Evolutionary conservation across 805 yeast species (phyloP).

Genomic region (Metschnikowia cubensis): DNA sequence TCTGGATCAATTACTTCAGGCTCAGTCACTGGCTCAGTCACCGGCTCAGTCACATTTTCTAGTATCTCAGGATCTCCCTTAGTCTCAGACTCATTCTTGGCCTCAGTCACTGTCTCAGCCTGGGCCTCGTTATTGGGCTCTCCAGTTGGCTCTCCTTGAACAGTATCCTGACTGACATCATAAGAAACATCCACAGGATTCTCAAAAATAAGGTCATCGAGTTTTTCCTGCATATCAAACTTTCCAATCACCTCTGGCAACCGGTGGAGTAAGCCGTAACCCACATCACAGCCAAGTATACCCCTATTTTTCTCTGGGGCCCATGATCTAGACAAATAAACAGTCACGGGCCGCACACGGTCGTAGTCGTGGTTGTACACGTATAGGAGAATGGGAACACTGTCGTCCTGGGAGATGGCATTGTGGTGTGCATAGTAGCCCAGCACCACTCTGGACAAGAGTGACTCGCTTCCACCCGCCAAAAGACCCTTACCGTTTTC

Average conservation of each 20-base stretch:
- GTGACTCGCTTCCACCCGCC: slow-evolving; percentile 82
- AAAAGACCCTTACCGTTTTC: slow-evolving; percentile 54
- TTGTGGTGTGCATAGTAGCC: slow-evolving; percentile 49
- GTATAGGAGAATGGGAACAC: slow-evolving; percentile 38
- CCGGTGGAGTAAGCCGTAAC: slow-evolving; percentile 84
- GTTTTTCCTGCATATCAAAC: not conserved
- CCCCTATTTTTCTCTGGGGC: slow-evolving; percentile 65
- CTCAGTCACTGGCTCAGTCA: too few species aligned
- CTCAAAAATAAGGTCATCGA: not conserved
- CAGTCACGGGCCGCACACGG: slow-evolving; percentile 79
- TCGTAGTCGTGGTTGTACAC: slow-evolving; percentile 90
- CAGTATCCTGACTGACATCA: not conserved
- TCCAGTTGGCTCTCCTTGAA: not conserved
- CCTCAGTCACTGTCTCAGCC: too few species aligned
- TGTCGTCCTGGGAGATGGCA: slow-evolving; percentile 30
- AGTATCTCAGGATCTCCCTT: too few species aligned
- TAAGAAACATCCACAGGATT: not conserved
- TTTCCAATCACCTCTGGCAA: slow-evolving; percentile 47
- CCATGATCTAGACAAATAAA: slow-evolving; percentile 62
- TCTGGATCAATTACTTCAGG: too few species aligned
- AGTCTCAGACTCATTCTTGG: too few species aligned
- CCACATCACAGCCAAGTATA: slow-evolving; percentile 88
- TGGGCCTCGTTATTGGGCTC: not conserved
- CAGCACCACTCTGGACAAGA: slow-evolving; percentile 63
- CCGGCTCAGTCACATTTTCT: too few species aligned